Evolutionary conservation across 345 rosid genomes (phyloP).

Genomic region (Turritis glabra): DNA sequence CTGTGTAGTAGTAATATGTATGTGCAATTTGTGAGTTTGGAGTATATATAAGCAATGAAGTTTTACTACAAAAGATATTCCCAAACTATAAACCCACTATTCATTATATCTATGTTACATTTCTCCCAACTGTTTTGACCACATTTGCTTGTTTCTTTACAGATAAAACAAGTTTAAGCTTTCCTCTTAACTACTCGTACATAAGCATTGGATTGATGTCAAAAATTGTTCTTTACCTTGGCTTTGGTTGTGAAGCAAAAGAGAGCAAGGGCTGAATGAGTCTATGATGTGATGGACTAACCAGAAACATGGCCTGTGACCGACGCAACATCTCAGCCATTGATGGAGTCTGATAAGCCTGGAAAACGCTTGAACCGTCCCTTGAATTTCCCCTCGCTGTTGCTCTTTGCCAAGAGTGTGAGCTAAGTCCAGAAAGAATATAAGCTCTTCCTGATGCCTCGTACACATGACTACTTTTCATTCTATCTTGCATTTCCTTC

Average conservation of each 20-base stretch:
- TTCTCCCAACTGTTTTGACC: neutral
- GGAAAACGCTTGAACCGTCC: conserved; percentile 67
- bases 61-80: neutral
- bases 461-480: conserved; percentile 77
- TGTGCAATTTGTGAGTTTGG: conserved; percentile 25
- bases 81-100: conserved; percentile 11
- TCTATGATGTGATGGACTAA: conserved; percentile 51
- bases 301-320: conserved; percentile 52
- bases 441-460: conserved; percentile 85
- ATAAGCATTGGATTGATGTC: conserved; percentile 12
- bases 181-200: neutral
- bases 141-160: conserved; percentile 5
- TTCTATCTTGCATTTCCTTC: conserved; percentile 83
- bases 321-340: conserved; percentile 82
- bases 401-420: conserved; percentile 96
- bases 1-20: conserved; percentile 24
- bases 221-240: conserved; percentile 49
- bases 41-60: conserved; percentile 33
- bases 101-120: conserved; percentile 18
- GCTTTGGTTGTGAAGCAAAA: conserved; percentile 56
- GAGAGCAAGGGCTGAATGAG: conserved; percentile 59
- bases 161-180: conserved; percentile 4
- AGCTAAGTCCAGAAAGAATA: conserved; percentile 84
- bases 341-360: conserved; percentile 69
- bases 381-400: conserved; percentile 71